These are phyloP conservation scores for Ustilago crameri DNA, from an alignment of 1,284 basidiomycete species.

Conservation along the genomic window DNA sequence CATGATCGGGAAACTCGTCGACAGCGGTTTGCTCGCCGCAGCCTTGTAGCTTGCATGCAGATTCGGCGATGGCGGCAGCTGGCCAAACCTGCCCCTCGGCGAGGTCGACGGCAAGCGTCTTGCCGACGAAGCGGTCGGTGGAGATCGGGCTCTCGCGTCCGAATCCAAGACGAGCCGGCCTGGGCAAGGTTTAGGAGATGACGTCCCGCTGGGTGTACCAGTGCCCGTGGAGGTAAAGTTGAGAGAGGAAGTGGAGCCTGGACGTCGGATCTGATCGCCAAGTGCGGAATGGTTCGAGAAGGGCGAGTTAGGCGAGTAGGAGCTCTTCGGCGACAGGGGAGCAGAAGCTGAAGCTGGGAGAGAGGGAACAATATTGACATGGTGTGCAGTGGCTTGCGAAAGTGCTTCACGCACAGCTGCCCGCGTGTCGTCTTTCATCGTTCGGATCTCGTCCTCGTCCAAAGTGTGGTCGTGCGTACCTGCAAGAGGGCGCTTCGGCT, in stretches of 20 bases:
- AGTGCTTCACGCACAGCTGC: conserved; percentile 45
- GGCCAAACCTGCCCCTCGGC: conserved; percentile 27
- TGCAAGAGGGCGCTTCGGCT: conserved; percentile 6
- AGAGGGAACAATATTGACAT: conserved; percentile 13
- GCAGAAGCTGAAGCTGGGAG: conserved; percentile 2
- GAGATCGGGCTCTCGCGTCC: conserved; percentile 18
- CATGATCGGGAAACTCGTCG: conserved; percentile 24
- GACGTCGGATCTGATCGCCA: conserved; percentile 21
- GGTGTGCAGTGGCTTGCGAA: conserved; percentile 29
- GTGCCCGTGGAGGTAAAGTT: conserved; percentile 14
- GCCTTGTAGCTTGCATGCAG: conserved; percentile 38
- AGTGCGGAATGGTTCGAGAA: conserved; percentile 30
- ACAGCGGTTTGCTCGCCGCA: conserved; percentile 19
- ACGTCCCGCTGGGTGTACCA: conserved; percentile 12
- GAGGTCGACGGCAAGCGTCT: conserved; percentile 19
- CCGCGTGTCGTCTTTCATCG: conserved; percentile 42
- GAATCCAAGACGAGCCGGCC: conserved; percentile 23
- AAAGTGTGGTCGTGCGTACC: conserved; percentile 29
- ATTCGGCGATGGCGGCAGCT: conserved; percentile 26
- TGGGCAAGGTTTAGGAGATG: conserved; percentile 28
- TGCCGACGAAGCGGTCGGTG: conserved; percentile 10
- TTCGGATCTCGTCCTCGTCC: conserved; percentile 41
- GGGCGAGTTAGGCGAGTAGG: conserved; percentile 22
- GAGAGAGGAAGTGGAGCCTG: conserved; percentile 21
- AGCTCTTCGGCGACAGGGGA: conserved; percentile 18